Evolutionary conservation across 2,329 filamentous ascomycete genomes (phyloP), one percentile per base, ranked within the genome.

Genomic region (Aspergillus caelatus): DNA sequence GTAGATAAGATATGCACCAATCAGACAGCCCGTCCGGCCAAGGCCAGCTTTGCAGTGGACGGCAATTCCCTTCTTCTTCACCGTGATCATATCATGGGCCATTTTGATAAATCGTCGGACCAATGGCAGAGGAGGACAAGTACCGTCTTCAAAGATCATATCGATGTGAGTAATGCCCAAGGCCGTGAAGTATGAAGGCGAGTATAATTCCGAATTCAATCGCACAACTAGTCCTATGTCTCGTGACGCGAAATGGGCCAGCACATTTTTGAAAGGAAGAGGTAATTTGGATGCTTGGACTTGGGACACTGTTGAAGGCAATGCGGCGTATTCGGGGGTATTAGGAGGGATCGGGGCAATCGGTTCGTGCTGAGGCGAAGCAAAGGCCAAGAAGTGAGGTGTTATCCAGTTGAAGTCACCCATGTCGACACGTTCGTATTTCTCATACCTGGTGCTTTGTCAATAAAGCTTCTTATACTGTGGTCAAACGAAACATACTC

Each of bases 321-420:
- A 82, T 16, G 87, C 84, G 14, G 87, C 85, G 79, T 89, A 97
- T 67, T 90, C 82, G 16, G 93, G 89, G 8, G 92, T 92, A 46
- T 86, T 88, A 62, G 88, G 85, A 10, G 89, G 85, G 62, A 97
- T 89, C 66, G 90, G 89, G 61, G 88, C 85, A 14, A 91, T 87
- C 6, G 93, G 92, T 62, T 87, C 85, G 72, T 94, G 90, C 78
- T 98, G 93, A 12, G 95, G 95, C 23, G 94, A 98, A 52, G 95
- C 95, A 77, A 99, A 98, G 26, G 95, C 95, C 58, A 99, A 86
- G 81, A 99, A 99, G 74, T 94, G 85, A 10, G 94, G 94, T 7
- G 94, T 96, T 63, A 99, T 87, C 95, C 95, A 99, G 86, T 99
- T 99, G 90, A 99, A 99, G 81, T 99, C 95, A 67, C 95, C 95